phyloP scores from a whole-genome alignment of 2,329 filamentous ascomycete species.

The Anisogramma anomala region DNA sequence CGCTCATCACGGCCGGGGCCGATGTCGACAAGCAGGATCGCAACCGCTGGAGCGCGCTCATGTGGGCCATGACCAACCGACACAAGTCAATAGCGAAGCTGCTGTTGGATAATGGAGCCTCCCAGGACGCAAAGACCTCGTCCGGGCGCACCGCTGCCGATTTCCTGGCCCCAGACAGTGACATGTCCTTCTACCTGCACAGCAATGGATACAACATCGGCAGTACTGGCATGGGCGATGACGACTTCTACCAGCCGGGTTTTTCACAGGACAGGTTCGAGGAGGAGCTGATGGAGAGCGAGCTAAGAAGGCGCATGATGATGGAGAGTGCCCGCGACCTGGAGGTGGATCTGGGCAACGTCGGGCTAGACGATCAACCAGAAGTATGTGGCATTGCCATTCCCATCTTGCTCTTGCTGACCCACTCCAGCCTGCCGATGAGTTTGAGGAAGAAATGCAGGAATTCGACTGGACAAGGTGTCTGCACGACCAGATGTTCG shows the following conservation, averaged over 20 bases:
- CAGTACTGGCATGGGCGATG: conserved; percentile 61
- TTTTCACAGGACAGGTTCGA: conserved; percentile 91
- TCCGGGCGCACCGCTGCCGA: conserved; percentile 90
- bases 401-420: conserved; percentile 10
- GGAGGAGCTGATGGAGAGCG: conserved; percentile 93
- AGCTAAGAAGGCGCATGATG: conserved; percentile 95
- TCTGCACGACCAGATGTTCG: conserved; percentile 97
- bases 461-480: conserved; percentile 95
- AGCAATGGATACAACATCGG: conserved; percentile 89
- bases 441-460: conserved; percentile 77
- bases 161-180: conserved; percentile 88
- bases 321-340: conserved; percentile 96
- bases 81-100: conserved; percentile 94
- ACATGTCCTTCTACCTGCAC: conserved; percentile 91
- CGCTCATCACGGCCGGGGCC: conserved; percentile 73
- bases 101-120: conserved; percentile 83
- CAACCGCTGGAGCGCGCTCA: conserved; percentile 94
- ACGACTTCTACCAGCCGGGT: conserved; percentile 84
- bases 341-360: conserved; percentile 89
- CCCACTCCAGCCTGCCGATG: conserved; percentile 49
- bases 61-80: conserved; percentile 99
- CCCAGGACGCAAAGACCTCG: conserved; percentile 90
- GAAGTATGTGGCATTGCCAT: conserved; percentile 44
- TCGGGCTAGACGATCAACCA: conserved; percentile 89
- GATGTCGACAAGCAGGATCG: conserved; percentile 88